Percentiles rank a stretch among this genome's conserved stretches.
These are phyloP conservation scores for Plasmopara halstedii DNA, from an alignment of 352 stramenopile species.

Conservation along the genomic window DNA sequence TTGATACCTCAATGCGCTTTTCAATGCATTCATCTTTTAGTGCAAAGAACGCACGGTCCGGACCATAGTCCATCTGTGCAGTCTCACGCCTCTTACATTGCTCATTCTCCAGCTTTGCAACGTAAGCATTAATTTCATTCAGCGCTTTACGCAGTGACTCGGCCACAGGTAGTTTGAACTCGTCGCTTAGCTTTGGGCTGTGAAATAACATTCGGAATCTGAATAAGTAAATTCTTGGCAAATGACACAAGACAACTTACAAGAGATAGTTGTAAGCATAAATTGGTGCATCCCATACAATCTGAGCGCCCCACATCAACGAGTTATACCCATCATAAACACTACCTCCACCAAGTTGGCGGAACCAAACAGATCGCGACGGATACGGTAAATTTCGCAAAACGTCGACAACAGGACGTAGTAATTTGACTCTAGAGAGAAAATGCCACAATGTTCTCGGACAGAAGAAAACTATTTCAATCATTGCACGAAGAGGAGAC, in stretches of 20 bases:
- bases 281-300: constrained; percentile 65
- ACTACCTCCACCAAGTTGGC: constrained; percentile 43
- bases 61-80: constrained; percentile 53
- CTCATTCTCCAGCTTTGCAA: constrained; percentile 45
- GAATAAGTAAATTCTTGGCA: neutral
- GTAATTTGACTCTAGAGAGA: constrained; percentile 20
- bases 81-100: constrained; percentile 33
- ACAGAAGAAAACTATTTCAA: constrained; percentile 44
- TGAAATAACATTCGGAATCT: constrained; percentile 2
- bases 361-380: constrained; percentile 41
- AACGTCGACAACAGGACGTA: constrained; percentile 22
- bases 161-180: constrained; percentile 46
- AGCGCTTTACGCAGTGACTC: constrained; percentile 62
- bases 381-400: constrained; percentile 24
- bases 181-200: constrained; percentile 53
- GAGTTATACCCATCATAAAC: constrained; percentile 43
- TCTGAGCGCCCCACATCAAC: constrained; percentile 33
- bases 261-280: constrained; percentile 71
- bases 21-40: constrained; percentile 74
- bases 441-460: constrained; percentile 38
- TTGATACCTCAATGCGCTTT: constrained; percentile 60
- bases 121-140: constrained; percentile 57
- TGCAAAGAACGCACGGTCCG: constrained; percentile 58
- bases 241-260: constrained; percentile 25
- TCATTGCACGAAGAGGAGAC: constrained; percentile 42